phyloP scores from a whole-genome alignment of 2,329 filamentous ascomycete species.

The Apiospora pterosperma region DNA sequence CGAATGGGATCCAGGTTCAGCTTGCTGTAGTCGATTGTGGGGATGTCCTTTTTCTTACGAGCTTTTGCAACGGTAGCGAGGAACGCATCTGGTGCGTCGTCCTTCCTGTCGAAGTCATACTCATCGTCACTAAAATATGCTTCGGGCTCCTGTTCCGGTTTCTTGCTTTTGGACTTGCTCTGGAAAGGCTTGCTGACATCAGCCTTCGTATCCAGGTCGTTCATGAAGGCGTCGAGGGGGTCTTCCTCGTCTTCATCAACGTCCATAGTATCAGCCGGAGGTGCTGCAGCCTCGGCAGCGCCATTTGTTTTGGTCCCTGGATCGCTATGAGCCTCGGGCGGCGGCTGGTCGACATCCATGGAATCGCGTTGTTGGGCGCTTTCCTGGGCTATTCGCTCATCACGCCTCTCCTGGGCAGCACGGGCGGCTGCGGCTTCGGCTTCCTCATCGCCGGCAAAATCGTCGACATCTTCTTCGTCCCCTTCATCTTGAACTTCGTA shows the following conservation, averaged over 20 bases:
- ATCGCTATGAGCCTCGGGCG: constrained; percentile 12
- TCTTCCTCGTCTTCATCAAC: constrained; percentile 70
- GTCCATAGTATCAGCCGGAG: constrained; percentile 48
- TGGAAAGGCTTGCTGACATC: constrained; percentile 21
- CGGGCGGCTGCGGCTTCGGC: constrained; percentile 82
- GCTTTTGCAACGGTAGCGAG: constrained; percentile 54
- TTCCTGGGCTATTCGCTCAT: constrained; percentile 58
- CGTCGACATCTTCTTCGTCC: constrained; percentile 69
- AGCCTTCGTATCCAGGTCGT: constrained; percentile 52
- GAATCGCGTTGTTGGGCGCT: constrained; percentile 44
- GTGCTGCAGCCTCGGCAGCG: constrained; percentile 9
- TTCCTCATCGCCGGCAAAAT: constrained; percentile 80
- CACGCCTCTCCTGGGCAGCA: constrained; percentile 80
- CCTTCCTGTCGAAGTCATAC: constrained; percentile 48
- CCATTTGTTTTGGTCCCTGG: constrained; percentile 20
- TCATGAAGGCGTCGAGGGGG: constrained; percentile 97
- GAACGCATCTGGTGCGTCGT: constrained; percentile 43
- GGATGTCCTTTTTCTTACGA: constrained; percentile 94
- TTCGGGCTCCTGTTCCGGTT: constrained; percentile 66
- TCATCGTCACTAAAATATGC: constrained; percentile 90
- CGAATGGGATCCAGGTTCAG: constrained; percentile 80
- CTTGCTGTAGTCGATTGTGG: constrained; percentile 80
- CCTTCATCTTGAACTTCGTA: constrained; percentile 60
- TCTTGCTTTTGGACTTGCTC: constrained; percentile 31
- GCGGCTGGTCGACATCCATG: constrained; percentile 33